Conservation (phyloP, 192 early-diverging fungal genomes). For the Spizellomyces sp. region DNA sequence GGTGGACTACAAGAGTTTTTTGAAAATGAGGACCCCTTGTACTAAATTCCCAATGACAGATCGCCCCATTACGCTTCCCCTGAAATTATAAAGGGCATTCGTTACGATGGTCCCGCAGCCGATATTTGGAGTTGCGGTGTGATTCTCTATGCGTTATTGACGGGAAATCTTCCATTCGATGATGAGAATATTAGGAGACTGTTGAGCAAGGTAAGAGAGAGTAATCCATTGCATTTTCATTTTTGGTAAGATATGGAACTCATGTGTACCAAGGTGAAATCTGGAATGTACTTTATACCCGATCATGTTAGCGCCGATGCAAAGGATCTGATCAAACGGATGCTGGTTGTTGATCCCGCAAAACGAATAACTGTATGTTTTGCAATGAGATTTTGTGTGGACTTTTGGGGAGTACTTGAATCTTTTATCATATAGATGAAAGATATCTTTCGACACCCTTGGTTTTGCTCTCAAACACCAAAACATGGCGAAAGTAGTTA, state of each 20-base stretch:
- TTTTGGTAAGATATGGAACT: too few relatives aligned
- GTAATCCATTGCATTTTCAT: constrained; percentile 24
- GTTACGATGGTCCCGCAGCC: constrained; percentile 65
- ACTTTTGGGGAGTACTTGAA: too few relatives aligned
- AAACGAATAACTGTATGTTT: constrained; percentile 51
- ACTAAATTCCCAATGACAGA: constrained; percentile 30
- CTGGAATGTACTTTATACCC: constrained; percentile 70
- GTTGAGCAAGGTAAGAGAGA: constrained; percentile 58
- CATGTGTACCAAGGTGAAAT: too few relatives aligned
- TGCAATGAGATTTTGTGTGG: too few relatives aligned
- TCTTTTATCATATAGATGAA: constrained; percentile 48
- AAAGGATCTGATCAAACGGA: constrained; percentile 78
- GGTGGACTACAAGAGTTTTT: neutral
- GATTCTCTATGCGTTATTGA: constrained; percentile 72
- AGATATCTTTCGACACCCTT: constrained; percentile 60
- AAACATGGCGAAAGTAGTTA: constrained; percentile 15
- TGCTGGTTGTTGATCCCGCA: constrained; percentile 88
- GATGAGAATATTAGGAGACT: constrained; percentile 71
- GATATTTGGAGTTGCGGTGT: constrained; percentile 79
- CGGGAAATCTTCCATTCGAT: constrained; percentile 75
- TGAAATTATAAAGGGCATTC: constrained; percentile 70
- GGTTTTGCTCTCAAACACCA: constrained; percentile 51
- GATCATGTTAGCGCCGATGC: constrained; percentile 78
- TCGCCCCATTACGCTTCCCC: constrained; percentile 76
- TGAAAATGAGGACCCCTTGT: neutral